Conservation (phyloP, 2,329 filamentous ascomycete genomes). For the Tolypocladium endophyticum region DNA sequence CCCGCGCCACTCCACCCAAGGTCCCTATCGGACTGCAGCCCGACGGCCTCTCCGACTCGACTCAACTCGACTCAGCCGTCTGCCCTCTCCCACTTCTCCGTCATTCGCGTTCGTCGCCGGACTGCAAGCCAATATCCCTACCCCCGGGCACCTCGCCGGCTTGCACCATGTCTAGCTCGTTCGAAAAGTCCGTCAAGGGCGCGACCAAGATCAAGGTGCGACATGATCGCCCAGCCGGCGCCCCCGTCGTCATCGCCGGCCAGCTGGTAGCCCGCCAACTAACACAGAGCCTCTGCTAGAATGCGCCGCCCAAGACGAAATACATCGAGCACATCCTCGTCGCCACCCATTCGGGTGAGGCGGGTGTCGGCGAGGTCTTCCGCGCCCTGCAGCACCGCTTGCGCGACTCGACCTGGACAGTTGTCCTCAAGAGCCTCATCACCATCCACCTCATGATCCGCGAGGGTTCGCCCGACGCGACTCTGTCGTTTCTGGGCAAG, state of each 20-base stretch:
- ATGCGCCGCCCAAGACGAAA: constrained; percentile 94
- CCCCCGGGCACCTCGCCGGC: constrained; percentile 3
- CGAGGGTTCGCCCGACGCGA: constrained; percentile 83
- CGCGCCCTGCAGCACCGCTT: constrained; percentile 79
- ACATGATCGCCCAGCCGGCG: not conserved
- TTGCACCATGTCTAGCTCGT: constrained; percentile 65
- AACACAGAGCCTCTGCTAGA: constrained; percentile 34
- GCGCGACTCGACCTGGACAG: constrained; percentile 97
- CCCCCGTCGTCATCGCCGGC: not conserved
- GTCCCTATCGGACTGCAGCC: not conserved
- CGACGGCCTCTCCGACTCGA: not conserved
- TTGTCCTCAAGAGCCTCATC: constrained; percentile 95
- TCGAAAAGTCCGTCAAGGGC: constrained; percentile 98
- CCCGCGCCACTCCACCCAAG: not conserved
- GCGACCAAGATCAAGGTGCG: constrained; percentile 91
- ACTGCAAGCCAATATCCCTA: not conserved
- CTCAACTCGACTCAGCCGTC: not conserved
- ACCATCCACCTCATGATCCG: constrained; percentile 96
- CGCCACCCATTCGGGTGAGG: constrained; percentile 88
- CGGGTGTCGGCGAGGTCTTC: constrained; percentile 92
- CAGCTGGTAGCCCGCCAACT: not conserved
- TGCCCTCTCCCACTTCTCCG: not conserved
- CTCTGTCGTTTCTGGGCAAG: constrained; percentile 71
- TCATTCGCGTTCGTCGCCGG: not conserved
- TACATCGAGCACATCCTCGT: constrained; percentile 98